phyloP scores from a whole-genome alignment of 2,329 filamentous ascomycete genomes.

The Penicillium digitatum region DNA sequence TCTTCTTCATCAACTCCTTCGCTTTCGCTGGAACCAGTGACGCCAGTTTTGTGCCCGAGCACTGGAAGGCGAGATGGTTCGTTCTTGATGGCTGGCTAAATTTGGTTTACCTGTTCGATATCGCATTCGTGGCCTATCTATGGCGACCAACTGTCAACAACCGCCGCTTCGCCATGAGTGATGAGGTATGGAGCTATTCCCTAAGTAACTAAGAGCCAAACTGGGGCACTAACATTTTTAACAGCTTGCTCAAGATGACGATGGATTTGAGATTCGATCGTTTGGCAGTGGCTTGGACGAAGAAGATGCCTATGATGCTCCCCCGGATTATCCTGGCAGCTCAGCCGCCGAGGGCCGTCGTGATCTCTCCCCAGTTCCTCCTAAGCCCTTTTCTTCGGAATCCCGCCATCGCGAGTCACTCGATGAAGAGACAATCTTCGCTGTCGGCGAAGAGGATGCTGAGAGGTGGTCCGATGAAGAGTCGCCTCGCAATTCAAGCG shows the following conservation, averaged over 20 bases:
- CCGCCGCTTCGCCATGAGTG: conserved; percentile 95
- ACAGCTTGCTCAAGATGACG: conserved; percentile 90
- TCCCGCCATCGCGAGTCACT: conserved; percentile 57
- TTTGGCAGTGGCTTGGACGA: conserved; percentile 72
- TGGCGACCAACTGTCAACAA: conserved; percentile 98
- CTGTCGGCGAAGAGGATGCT: conserved; percentile 73
- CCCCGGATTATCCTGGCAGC: conserved; percentile 33
- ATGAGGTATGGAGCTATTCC: conserved; percentile 60
- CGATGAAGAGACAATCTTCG: conserved; percentile 94
- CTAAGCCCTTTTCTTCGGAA: conserved; percentile 52
- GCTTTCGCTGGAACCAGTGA: conserved; percentile 81
- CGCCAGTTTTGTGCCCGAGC: conserved; percentile 87
- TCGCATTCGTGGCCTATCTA: conserved; percentile 87
- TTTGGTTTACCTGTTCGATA: conserved; percentile 89
- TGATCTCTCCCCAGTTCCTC: conserved; percentile 40
- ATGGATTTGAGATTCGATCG: conserved; percentile 94
- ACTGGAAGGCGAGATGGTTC: conserved; percentile 98
- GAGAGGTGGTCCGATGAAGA: conserved; percentile 77
- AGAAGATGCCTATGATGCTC: conserved; percentile 49
- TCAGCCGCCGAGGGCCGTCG: conserved; percentile 30
- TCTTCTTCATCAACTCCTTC: conserved; percentile 98
- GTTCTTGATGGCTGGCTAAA: conserved; percentile 96
- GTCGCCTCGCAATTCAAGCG: conserved; percentile 47
- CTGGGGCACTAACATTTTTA: conserved; percentile 28
- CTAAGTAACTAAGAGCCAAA: background rate